Conservation (phyloP, 78 protist genomes). For the Ministeria vibrans region DNA sequence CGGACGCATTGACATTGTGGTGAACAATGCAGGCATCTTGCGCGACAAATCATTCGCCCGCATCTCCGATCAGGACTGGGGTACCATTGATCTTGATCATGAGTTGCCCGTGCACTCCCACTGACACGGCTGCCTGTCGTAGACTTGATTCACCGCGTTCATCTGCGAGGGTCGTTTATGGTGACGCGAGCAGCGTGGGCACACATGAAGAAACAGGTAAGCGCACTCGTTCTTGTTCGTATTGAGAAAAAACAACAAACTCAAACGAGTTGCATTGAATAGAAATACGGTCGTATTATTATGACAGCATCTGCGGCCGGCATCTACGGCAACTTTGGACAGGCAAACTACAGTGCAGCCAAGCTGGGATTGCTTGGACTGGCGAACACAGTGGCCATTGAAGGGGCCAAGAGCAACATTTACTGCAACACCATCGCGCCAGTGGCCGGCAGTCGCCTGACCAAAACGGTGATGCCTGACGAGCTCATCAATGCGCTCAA, state of each 20-base stretch:
- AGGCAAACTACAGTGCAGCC: constrained; percentile 70
- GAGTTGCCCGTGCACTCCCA: background rate
- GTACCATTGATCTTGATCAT: background rate
- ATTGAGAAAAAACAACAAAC: background rate
- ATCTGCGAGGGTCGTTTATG: constrained; percentile 58
- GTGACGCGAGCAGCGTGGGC: constrained; percentile 75
- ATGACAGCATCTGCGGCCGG: constrained; percentile 71
- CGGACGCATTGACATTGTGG: constrained; percentile 73
- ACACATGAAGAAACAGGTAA: constrained; percentile 41
- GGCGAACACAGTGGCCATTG: constrained; percentile 59
- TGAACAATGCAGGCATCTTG: constrained; percentile 78
- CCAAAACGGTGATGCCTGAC: constrained; percentile 65
- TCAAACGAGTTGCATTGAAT: too few species aligned
- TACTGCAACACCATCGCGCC: constrained; percentile 69
- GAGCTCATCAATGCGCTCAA: constrained; percentile 43
- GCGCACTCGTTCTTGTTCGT: background rate
- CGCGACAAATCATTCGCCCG: constrained; percentile 60
- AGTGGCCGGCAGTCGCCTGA: constrained; percentile 57
- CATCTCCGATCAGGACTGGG: constrained; percentile 76
- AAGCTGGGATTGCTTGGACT: constrained; percentile 69
- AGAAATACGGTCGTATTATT: constrained; percentile 52
- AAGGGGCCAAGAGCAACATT: constrained; percentile 66
- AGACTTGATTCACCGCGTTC: constrained; percentile 56
- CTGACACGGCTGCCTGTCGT: background rate
- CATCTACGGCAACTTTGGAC: constrained; percentile 82